These are phyloP conservation scores for Metarhizium guizhouense DNA, from an alignment of 2,329 filamentous ascomycete genomes.

Conservation along the genomic window DNA sequence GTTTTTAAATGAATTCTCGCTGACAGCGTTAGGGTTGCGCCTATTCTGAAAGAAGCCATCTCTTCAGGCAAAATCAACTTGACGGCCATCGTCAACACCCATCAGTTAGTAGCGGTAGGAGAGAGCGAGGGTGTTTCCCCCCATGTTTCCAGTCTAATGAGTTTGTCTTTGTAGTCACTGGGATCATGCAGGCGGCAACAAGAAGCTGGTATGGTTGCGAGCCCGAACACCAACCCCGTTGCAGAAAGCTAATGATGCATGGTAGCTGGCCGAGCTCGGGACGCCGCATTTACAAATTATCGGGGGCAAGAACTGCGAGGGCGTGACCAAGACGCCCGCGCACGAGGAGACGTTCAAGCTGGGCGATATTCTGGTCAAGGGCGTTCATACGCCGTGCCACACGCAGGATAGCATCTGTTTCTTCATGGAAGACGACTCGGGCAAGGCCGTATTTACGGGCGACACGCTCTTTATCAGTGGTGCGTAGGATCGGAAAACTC, in stretches of 20 bases:
- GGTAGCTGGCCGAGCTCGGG: conserved; percentile 33
- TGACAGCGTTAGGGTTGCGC: conserved; percentile 39
- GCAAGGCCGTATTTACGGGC: conserved; percentile 81
- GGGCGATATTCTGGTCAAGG: conserved; percentile 73
- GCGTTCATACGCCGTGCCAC: conserved; percentile 93
- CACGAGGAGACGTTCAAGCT: conserved; percentile 74
- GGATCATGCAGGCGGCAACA: conserved; percentile 91
- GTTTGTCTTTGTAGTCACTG: conserved; percentile 56
- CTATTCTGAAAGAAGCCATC: conserved; percentile 64
- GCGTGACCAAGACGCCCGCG: conserved; percentile 66
- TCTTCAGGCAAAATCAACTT: conserved; percentile 67
- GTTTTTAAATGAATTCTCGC: background rate
- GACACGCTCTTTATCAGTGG: conserved; percentile 94
- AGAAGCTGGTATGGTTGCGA: conserved; percentile 46
- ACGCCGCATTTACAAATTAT: conserved; percentile 64
- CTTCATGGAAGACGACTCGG: conserved; percentile 70
- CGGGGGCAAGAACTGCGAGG: conserved; percentile 77
- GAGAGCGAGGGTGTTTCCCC: background rate
- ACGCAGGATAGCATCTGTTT: conserved; percentile 98
- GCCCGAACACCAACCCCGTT: no score
- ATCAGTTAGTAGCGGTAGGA: conserved; percentile 60
- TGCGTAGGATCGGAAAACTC: conserved; percentile 24
- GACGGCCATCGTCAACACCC: conserved; percentile 87
- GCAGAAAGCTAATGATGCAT: conserved; percentile 3
- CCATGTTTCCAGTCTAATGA: background rate